Evolutionary conservation across 768 basidiomycete genomes (phyloP).

Genomic region (Lactifluus subvellereus): DNA sequence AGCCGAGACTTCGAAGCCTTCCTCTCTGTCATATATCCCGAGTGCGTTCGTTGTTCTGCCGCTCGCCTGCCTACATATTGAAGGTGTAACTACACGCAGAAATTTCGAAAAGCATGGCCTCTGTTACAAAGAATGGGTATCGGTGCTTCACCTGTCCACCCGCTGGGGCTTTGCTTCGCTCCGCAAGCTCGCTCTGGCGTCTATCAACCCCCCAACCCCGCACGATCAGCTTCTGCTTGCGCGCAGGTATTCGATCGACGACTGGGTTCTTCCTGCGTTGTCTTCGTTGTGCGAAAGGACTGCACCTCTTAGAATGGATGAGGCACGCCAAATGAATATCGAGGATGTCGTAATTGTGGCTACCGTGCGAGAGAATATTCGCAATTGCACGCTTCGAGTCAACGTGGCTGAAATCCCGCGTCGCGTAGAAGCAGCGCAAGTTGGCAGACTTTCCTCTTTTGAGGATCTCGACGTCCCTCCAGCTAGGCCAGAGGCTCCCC

Average conservation of each 20-base stretch:
- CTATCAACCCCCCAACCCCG: background rate
- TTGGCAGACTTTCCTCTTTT: too few species aligned
- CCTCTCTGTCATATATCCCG: background rate
- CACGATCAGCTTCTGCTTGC: conserved; percentile 6
- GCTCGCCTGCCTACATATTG: background rate
- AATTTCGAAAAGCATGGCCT: background rate
- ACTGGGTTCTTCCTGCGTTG: background rate
- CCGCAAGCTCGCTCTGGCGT: conserved; percentile 20
- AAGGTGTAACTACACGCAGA: background rate
- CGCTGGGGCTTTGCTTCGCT: conserved; percentile 29
- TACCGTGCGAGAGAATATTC: too few species aligned
- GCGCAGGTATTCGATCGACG: background rate
- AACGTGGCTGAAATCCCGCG: too few species aligned
- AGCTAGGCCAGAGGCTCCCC: background rate
- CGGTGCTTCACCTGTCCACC: conserved; percentile 15
- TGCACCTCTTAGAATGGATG: too few species aligned
- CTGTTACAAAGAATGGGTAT: conserved; percentile 22
- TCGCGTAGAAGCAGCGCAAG: too few species aligned
- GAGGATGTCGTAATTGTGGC: too few species aligned
- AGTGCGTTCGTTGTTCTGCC: background rate
- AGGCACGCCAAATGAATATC: too few species aligned
- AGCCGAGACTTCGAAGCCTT: background rate
- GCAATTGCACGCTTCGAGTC: background rate
- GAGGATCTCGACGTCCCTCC: background rate
- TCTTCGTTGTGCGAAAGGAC: background rate